Evolutionary conservation across 805 yeast genomes (phyloP), one percentile per base, ranked within the genome.

Genomic region (Ogataea ganodermae): DNA sequence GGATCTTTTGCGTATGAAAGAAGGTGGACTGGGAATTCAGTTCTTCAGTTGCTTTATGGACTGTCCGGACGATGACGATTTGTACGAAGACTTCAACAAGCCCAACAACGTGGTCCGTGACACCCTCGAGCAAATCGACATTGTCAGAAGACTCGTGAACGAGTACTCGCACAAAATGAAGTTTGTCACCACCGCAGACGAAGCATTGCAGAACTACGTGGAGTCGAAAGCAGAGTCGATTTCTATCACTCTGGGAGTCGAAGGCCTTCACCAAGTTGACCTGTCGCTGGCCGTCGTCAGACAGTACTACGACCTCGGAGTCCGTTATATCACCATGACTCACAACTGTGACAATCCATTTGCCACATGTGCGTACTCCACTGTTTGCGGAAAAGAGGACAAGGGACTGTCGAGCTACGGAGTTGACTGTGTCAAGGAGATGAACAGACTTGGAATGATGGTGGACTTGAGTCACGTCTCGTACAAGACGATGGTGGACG

Each of bases 321-420:
- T 76, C 9, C 56, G 81, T 26, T 77, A 77, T 57, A 73, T 75
- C 41, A 77, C 81, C 0, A 55, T 77, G 48, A 76, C 80, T 1
- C 81, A 76, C 48, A 76, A 76, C 55, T 75, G 81, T 59, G 79
- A 76, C 53, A 76, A 76, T 50, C 80, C 81, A 2, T 77, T 75
- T 58, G 80, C 81, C 1, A 76, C 80, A 8, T 78, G 81, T 14
- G 79, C 80, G 5, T 66, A 74, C 6, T 70, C 78, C 0, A 67
- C 69, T 5, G 49, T 71, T 14, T 76, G 67, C 20, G 79, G 80
- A 2, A 63, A 63, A 35, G 67, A 66, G n/a, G 81, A 76, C 52
- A 52, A 56, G 27, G 82, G 81, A 0, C 58, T 78, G 42, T 63
- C 76, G 16, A 61, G 61, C 0, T 71, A 50, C 46, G 82, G 81